These are phyloP conservation scores for Triticum monococcum DNA, from an alignment of 176 grass and related monocot genomes.

Conservation along the genomic window DNA sequence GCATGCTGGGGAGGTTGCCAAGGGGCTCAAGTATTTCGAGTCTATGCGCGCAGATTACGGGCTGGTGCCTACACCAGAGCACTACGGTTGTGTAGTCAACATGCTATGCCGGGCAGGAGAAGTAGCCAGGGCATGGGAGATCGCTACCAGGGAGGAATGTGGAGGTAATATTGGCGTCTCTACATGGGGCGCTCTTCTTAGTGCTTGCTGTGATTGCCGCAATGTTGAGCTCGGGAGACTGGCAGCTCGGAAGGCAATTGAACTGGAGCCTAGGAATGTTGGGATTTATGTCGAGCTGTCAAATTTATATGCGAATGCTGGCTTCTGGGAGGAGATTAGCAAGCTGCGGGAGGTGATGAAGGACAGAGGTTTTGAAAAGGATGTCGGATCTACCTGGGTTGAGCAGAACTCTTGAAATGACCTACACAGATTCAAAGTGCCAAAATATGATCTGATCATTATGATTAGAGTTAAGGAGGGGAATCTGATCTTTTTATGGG, in stretches of 20 bases:
- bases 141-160: constrained; percentile 34
- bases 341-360: constrained; percentile 50
- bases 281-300: constrained; percentile 55
- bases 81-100: constrained; percentile 55
- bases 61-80: constrained; percentile 49
- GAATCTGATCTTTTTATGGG: neutral
- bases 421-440: neutral
- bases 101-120: constrained; percentile 57
- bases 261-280: constrained; percentile 51
- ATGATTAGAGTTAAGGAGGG: neutral
- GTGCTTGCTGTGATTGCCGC: constrained; percentile 37
- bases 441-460: neutral
- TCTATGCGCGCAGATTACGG: constrained; percentile 22
- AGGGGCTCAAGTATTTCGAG: constrained; percentile 53
- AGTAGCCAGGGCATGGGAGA: constrained; percentile 55
- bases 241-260: constrained; percentile 62
- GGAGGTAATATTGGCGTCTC: constrained; percentile 24
- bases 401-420: constrained; percentile 31
- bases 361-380: constrained; percentile 53
- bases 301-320: constrained; percentile 64
- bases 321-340: constrained; percentile 57
- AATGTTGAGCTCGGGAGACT: constrained; percentile 48
- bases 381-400: constrained; percentile 48
- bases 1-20: constrained; percentile 47
- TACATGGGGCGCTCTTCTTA: constrained; percentile 59